Percentiles rank a stretch among this genome's conserved stretches.
Evolutionary conservation across 2,329 filamentous ascomycete genomes (phyloP).

Genomic region (Passalora sequoiae): DNA sequence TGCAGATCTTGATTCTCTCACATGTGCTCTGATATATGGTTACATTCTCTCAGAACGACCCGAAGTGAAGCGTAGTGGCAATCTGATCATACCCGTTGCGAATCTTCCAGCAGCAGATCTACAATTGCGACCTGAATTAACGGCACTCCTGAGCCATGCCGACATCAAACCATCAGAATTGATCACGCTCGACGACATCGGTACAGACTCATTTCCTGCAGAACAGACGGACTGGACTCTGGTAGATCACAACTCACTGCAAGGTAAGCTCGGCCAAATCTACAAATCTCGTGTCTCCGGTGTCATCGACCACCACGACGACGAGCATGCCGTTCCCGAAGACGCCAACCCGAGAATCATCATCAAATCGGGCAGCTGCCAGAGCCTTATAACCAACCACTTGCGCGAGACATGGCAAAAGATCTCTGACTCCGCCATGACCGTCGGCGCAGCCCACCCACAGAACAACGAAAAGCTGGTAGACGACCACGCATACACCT

Average conservation of each 20-base stretch:
- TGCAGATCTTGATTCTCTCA: constrained; percentile 76
- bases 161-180: constrained; percentile 57
- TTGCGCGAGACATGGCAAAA: constrained; percentile 54
- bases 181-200: constrained; percentile 59
- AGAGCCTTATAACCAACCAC: constrained; percentile 62
- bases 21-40: constrained; percentile 66
- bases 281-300: constrained; percentile 55
- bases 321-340: constrained; percentile 55
- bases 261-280: constrained; percentile 53
- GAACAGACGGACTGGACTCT: constrained; percentile 64
- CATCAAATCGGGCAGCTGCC: constrained; percentile 65
- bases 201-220: constrained; percentile 40
- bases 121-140: constrained; percentile 65
- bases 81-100: constrained; percentile 65
- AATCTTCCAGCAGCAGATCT: constrained; percentile 67
- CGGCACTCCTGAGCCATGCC: constrained; percentile 58
- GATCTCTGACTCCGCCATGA: constrained; percentile 36
- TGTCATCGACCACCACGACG: constrained; percentile 74
- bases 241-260: constrained; percentile 73
- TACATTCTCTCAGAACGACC: constrained; percentile 63
- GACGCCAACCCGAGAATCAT: constrained; percentile 56
- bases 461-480: constrained; percentile 38
- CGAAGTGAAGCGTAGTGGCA: constrained; percentile 40
- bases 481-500: constrained; percentile 34
- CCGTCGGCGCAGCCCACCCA: constrained; percentile 36